These are phyloP conservation scores for Pezicula radicicola DNA, from an alignment of 2,329 filamentous ascomycete species.

Conservation along the genomic window DNA sequence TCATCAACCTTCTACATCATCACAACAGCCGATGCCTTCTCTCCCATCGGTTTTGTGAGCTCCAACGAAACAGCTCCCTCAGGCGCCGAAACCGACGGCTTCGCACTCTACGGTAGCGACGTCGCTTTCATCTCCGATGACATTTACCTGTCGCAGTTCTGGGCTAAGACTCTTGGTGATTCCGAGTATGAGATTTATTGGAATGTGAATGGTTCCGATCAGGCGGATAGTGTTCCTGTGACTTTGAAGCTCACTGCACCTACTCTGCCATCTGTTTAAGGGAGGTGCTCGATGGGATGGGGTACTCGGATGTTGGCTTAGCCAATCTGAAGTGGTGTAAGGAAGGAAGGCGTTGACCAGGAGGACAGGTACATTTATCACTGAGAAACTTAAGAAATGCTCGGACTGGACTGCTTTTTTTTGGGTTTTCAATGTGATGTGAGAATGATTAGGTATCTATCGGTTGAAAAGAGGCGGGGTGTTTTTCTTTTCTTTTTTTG, in stretches of 20 bases:
- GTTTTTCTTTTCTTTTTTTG: too few relatives aligned
- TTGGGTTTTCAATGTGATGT: too few relatives aligned
- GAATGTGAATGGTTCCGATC: constrained; percentile 9
- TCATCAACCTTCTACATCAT: constrained; percentile 1
- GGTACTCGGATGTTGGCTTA: too few relatives aligned
- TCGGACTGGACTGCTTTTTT: too few relatives aligned
- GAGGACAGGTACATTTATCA: too few relatives aligned
- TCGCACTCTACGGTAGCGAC: constrained; percentile 26
- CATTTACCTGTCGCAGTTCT: constrained; percentile 15
- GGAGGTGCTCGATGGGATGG: background rate
- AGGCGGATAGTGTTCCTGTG: constrained; percentile 10
- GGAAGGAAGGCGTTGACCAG: too few relatives aligned
- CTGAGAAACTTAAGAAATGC: too few relatives aligned
- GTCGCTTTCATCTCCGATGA: constrained; percentile 18
- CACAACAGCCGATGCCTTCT: constrained; percentile 11
- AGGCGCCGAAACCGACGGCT: constrained; percentile 13
- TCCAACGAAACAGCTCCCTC: constrained; percentile 9
- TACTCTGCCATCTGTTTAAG: background rate
- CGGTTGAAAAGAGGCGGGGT: too few relatives aligned
- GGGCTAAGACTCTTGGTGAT: constrained; percentile 10
- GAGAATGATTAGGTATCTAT: too few relatives aligned
- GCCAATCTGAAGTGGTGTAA: too few relatives aligned
- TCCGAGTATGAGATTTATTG: constrained; percentile 13
- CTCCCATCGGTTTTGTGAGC: constrained; percentile 20
- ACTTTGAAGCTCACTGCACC: constrained; percentile 15